These are phyloP conservation scores for Mycena polygramma DNA, from an alignment of 768 basidiomycete genomes.

Conservation along the genomic window DNA sequence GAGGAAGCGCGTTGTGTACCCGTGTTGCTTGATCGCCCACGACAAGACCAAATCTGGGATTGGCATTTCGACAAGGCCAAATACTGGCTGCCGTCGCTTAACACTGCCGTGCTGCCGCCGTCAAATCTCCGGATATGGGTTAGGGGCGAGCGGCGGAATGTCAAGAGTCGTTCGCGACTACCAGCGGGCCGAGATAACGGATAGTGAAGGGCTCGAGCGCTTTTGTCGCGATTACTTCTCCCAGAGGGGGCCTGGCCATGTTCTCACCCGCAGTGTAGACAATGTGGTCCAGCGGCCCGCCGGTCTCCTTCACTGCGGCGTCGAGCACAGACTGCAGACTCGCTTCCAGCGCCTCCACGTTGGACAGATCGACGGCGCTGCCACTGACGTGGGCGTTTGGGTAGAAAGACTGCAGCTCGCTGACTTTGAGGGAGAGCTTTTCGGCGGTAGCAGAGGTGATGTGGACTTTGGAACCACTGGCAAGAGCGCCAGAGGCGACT, in stretches of 20 bases:
- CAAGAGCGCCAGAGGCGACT: constrained; percentile 17
- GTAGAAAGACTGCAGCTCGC: constrained; percentile 20
- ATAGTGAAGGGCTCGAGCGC: constrained; percentile 14
- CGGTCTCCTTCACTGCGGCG: background rate
- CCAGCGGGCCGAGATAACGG: constrained; percentile 13
- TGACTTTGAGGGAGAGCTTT: constrained; percentile 12
- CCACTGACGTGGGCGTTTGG: constrained; percentile 19
- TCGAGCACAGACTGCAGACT: constrained; percentile 8
- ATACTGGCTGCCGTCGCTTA: too few species aligned
- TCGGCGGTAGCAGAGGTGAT: constrained; percentile 10
- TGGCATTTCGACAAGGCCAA: too few species aligned
- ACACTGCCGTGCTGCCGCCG: background rate
- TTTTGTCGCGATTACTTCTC: background rate
- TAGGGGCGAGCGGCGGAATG: background rate
- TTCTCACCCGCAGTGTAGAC: background rate
- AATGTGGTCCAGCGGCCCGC: constrained; percentile 21
- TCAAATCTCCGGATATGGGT: background rate
- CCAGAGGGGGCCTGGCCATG: background rate
- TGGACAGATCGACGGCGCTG: constrained; percentile 15
- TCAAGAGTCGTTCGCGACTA: constrained; percentile 2
- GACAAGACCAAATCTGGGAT: too few species aligned
- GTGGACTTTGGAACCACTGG: constrained; percentile 22
- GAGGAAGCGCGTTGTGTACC: too few species aligned
- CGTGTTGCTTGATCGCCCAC: too few species aligned
- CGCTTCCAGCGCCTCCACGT: constrained; percentile 17